These are phyloP conservation scores for Clausena lansium DNA, from an alignment of 345 rosid genomes.

Conservation along the genomic window DNA sequence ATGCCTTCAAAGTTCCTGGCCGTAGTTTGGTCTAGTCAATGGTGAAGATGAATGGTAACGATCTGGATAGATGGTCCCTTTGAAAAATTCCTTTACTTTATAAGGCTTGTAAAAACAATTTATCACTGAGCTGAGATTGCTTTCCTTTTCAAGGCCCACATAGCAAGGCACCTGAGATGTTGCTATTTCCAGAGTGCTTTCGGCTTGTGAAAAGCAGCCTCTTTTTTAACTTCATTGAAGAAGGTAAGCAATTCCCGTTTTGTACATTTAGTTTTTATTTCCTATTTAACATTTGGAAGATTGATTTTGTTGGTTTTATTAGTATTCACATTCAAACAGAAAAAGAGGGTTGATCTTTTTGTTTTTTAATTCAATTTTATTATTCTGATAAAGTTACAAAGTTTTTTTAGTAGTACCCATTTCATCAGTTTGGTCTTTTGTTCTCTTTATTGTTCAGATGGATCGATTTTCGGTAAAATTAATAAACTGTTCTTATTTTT, in stretches of 20 bases:
- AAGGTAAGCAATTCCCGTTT: background rate
- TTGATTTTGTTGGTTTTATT: background rate
- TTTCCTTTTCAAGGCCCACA: background rate
- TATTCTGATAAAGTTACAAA: background rate
- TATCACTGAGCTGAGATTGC: background rate
- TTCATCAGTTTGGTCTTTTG: background rate
- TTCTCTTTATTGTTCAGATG: background rate
- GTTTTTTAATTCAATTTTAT: no score
- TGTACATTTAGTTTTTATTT: background rate
- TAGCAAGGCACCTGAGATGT: background rate
- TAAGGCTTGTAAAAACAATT: conserved; percentile 1
- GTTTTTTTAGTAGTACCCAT: background rate
- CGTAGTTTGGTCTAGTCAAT: conserved; percentile 34
- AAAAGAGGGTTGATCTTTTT: background rate
- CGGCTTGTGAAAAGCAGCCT: background rate
- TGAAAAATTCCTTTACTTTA: background rate
- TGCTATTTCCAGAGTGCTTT: background rate
- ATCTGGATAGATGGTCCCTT: background rate
- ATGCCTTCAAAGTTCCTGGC: conserved; percentile 59
- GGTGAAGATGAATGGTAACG: background rate
- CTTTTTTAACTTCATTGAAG: background rate
- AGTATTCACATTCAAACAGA: background rate
- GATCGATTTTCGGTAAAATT: background rate
- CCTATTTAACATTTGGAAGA: background rate
- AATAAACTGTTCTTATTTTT: no score